These are phyloP conservation scores for Pyrenophora graminea DNA, from an alignment of 2,329 filamentous ascomycete species.

Conservation along the genomic window DNA sequence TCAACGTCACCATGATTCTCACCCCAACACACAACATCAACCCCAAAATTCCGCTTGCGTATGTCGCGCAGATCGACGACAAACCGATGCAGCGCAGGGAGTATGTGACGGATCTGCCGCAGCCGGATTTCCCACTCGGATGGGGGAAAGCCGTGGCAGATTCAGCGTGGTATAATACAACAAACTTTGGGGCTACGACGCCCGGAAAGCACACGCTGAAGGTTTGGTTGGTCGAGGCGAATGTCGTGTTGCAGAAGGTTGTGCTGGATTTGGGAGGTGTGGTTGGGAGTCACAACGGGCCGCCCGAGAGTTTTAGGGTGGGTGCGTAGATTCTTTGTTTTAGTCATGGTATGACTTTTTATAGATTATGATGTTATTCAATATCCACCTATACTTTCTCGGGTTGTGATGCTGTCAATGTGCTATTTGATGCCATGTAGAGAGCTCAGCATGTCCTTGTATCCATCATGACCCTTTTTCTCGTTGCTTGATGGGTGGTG, in stretches of 20 bases:
- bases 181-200: constrained; percentile 39
- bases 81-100: constrained; percentile 45
- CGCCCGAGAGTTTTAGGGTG: constrained; percentile 46
- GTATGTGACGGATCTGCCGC: constrained; percentile 49
- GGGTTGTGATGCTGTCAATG: too few species aligned
- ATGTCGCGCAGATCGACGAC: constrained; percentile 56
- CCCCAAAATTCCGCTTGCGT: constrained; percentile 55
- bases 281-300: constrained; percentile 40
- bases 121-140: constrained; percentile 52
- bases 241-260: constrained; percentile 46
- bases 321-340: not conserved
- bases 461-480: too few species aligned
- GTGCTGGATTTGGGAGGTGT: constrained; percentile 45
- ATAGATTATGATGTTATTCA: too few species aligned
- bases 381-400: too few species aligned
- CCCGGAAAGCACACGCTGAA: constrained; percentile 51
- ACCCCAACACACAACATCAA: constrained; percentile 56
- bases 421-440: too few species aligned
- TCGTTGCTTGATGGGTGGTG: too few species aligned
- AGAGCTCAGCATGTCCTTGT: too few species aligned
- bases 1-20: constrained; percentile 49
- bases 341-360: too few species aligned
- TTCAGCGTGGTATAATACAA: constrained; percentile 55
- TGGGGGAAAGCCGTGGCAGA: constrained; percentile 58
- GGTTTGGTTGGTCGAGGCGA: constrained; percentile 53